Conservation (phyloP, 2,329 filamentous ascomycete genomes). For the Kalaharituber pfeilii region DNA sequence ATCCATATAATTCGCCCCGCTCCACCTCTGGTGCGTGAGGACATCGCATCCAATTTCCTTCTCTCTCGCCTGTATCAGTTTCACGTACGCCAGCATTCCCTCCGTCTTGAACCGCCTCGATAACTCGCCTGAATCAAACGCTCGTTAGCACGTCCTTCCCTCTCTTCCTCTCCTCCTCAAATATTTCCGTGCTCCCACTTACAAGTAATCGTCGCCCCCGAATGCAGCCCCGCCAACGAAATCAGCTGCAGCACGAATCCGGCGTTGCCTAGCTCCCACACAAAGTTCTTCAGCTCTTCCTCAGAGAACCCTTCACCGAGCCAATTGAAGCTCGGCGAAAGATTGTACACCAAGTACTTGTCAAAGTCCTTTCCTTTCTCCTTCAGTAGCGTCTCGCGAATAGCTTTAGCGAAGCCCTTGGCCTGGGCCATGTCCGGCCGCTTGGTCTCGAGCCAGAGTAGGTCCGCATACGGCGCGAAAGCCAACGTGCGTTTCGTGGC, state of each 20-base stretch:
- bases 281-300: slow-evolving; percentile 68
- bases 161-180: no score
- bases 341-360: slow-evolving; percentile 91
- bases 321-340: slow-evolving; percentile 97
- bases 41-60: slow-evolving; percentile 85
- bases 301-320: slow-evolving; percentile 83
- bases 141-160: neutral
- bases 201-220: slow-evolving; percentile 42
- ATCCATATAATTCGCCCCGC: slow-evolving; percentile 23
- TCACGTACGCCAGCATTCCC: slow-evolving; percentile 96
- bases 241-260: slow-evolving; percentile 58
- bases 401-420: slow-evolving; percentile 54
- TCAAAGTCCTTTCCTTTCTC: slow-evolving; percentile 40
- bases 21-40: slow-evolving; percentile 84
- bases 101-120: slow-evolving; percentile 69
- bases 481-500: slow-evolving; percentile 86
- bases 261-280: slow-evolving; percentile 88
- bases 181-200: no score
- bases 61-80: slow-evolving; percentile 72
- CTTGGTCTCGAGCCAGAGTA: slow-evolving; percentile 93
- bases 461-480: slow-evolving; percentile 81
- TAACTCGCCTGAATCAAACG: slow-evolving; percentile 47
- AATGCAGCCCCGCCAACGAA: slow-evolving; percentile 48
- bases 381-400: slow-evolving; percentile 33
- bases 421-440: slow-evolving; percentile 70